phyloP scores from a whole-genome alignment of 2,329 filamentous ascomycete species.

The Neurospora sp. region DNA sequence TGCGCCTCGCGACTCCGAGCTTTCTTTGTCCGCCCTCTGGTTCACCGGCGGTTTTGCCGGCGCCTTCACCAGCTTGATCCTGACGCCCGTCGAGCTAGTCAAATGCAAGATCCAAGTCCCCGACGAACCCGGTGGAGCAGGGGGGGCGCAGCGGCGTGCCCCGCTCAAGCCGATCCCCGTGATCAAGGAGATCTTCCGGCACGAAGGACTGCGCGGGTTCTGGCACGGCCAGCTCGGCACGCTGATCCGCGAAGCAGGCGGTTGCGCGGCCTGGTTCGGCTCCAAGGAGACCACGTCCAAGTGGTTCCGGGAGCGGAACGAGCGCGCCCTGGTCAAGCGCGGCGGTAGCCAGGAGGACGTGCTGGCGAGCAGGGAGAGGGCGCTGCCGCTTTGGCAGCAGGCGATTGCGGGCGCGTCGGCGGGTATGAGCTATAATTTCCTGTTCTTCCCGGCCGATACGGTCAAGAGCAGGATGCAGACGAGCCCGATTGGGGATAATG shows the following conservation, averaged over 20 bases:
- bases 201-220: slow-evolving; percentile 76
- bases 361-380: slow-evolving; percentile 32
- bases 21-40: slow-evolving; percentile 68
- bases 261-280: slow-evolving; percentile 91
- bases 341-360: slow-evolving; percentile 17
- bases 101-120: slow-evolving; percentile 97
- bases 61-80: slow-evolving; percentile 76
- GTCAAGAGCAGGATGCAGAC: slow-evolving; percentile 98
- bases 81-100: slow-evolving; percentile 92
- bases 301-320: slow-evolving; percentile 53
- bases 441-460: slow-evolving; percentile 95
- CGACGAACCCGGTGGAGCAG: slow-evolving; percentile 25
- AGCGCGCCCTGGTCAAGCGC: slow-evolving; percentile 28
- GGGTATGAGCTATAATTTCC: slow-evolving; percentile 90
- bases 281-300: slow-evolving; percentile 72
- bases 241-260: slow-evolving; percentile 85
- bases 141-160: slow-evolving; percentile 20
- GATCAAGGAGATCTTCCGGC: slow-evolving; percentile 68
- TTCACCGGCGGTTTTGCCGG: slow-evolving; percentile 79
- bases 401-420: slow-evolving; percentile 78
- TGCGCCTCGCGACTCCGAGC: slow-evolving; percentile 40
- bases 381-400: slow-evolving; percentile 75
- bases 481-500: slow-evolving; percentile 52
- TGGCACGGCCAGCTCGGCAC: slow-evolving; percentile 95
- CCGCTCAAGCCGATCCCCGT: slow-evolving; percentile 57